phyloP scores from a whole-genome alignment of 2,329 filamentous ascomycete genomes.

The Paraphoma chrysanthemicola region DNA sequence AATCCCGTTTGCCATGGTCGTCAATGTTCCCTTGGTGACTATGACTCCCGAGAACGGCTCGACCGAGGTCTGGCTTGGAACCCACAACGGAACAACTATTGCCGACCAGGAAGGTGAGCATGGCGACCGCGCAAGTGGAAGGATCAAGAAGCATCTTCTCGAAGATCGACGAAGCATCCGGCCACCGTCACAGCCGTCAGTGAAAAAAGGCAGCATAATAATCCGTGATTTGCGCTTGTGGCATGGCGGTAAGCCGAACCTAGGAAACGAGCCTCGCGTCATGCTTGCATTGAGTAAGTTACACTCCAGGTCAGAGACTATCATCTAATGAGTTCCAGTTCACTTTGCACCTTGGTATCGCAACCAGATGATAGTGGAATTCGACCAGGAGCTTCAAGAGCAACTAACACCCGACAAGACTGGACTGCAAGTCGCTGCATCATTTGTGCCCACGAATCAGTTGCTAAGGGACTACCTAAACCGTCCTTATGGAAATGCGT shows the following conservation, averaged over 20 bases:
- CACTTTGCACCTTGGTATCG: constrained; percentile 65
- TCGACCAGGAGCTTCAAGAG: constrained; percentile 59
- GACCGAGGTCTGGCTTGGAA: constrained; percentile 61
- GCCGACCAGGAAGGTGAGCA: constrained; percentile 50
- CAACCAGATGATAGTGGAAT: constrained; percentile 65
- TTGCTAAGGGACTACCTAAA: constrained; percentile 60
- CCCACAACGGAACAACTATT: constrained; percentile 49
- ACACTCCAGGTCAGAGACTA: not conserved
- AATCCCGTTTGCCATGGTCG: constrained; percentile 55
- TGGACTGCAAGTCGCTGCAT: constrained; percentile 59
- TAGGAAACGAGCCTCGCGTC: constrained; percentile 50
- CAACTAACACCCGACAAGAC: constrained; percentile 51
- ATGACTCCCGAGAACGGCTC: constrained; percentile 55
- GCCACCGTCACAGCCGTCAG: constrained; percentile 31
- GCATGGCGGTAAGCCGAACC: constrained; percentile 61
- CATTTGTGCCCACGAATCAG: constrained; percentile 56
- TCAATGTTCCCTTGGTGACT: constrained; percentile 57
- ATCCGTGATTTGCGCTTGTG: constrained; percentile 58
- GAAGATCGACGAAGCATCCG: constrained; percentile 21
- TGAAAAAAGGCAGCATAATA: constrained; percentile 55
- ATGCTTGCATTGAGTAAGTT: constrained; percentile 52
- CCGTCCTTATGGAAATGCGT: constrained; percentile 66
- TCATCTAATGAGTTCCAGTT: constrained; percentile 33
- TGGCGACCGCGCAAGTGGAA: constrained; percentile 38
- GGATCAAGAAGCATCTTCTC: constrained; percentile 34